phyloP scores from a whole-genome alignment of 306 rosid genomes.

The Vicia faba region DNA sequence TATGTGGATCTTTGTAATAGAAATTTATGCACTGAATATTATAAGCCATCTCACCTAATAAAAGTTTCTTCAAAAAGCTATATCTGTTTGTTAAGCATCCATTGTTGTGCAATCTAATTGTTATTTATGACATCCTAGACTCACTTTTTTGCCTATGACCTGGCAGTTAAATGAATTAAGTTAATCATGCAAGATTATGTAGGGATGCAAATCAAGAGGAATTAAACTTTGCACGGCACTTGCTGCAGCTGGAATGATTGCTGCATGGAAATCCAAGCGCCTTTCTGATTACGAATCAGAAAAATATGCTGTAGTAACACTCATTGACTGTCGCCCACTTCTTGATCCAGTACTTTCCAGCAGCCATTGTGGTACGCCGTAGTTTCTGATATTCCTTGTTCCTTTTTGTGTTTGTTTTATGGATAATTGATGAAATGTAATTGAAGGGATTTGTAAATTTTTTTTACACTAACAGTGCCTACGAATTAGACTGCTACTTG shows the following conservation, averaged over 20 bases:
- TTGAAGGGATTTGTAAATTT: neutral
- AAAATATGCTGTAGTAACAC: constrained; percentile 83
- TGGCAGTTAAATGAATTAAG: constrained; percentile 14
- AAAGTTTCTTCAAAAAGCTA: constrained; percentile 20
- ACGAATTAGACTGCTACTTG: too few relatives aligned
- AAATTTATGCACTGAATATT: neutral
- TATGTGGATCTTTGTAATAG: neutral
- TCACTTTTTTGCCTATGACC: constrained; percentile 23
- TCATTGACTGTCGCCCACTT: constrained; percentile 75
- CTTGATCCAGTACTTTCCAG: constrained; percentile 72
- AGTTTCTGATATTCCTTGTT: constrained; percentile 10
- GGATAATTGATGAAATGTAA: neutral
- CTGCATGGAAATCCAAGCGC: constrained; percentile 57
- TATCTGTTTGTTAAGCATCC: constrained; percentile 26
- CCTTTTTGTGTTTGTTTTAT: constrained; percentile 3
- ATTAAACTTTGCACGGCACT: constrained; percentile 73
- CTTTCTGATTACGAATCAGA: constrained; percentile 62
- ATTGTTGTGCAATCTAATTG: constrained; percentile 4
- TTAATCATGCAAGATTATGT: constrained; percentile 39
- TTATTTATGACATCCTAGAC: constrained; percentile 14
- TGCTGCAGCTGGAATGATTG: constrained; percentile 83
- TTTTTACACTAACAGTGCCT: neutral
- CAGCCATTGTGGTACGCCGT: constrained; percentile 62
- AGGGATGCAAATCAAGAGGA: constrained; percentile 83
- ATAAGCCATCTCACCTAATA: neutral